Conservation (phyloP, 2,329 filamentous ascomycete genomes). For the Diaporthe sp. region DNA sequence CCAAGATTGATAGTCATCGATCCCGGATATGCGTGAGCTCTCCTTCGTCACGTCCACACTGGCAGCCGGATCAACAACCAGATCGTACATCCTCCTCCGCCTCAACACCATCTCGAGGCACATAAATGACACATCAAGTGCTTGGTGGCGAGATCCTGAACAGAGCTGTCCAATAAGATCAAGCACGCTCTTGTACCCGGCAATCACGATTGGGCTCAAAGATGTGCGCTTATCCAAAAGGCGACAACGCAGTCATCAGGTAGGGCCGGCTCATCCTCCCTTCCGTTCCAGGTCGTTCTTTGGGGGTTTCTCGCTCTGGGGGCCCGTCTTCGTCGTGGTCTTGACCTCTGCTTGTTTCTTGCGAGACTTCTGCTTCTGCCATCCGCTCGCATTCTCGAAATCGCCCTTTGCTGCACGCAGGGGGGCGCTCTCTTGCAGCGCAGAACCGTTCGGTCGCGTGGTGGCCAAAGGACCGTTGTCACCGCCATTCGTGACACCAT, state of each 20-base stretch:
- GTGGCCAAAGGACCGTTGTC: slow-evolving; percentile 46
- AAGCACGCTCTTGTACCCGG: slow-evolving; percentile 6
- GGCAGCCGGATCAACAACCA: slow-evolving; percentile 26
- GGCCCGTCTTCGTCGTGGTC: slow-evolving; percentile 56
- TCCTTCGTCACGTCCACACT: slow-evolving; percentile 7
- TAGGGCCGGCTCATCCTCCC: slow-evolving; percentile 63
- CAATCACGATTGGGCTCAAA: not conserved
- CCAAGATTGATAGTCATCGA: slow-evolving; percentile 18
- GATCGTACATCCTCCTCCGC: slow-evolving; percentile 37
- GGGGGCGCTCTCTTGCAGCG: slow-evolving; percentile 65
- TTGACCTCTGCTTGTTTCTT: slow-evolving; percentile 67
- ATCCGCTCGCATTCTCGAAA: slow-evolving; percentile 58
- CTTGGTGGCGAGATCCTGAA: slow-evolving; percentile 41
- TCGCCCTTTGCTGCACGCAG: slow-evolving; percentile 68
- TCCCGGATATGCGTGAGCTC: slow-evolving; percentile 7
- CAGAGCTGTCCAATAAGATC: slow-evolving; percentile 46
- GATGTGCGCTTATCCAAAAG: slow-evolving; percentile 40
- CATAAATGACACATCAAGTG: slow-evolving; percentile 37
- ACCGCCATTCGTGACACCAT: slow-evolving; percentile 46
- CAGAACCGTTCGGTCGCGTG: slow-evolving; percentile 55
- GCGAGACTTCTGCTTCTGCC: slow-evolving; percentile 72
- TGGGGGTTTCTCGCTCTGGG: slow-evolving; percentile 67
- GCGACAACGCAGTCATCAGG: slow-evolving; percentile 7
- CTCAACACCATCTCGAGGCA: slow-evolving; percentile 35
- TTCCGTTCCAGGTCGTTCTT: slow-evolving; percentile 73